A percentile compares a stretch with the other conserved stretches of the same genome.
Evolutionary conservation across 2,329 filamentous ascomycete species (phyloP).

Genomic region (Sporothrix pseudoabietina): DNA sequence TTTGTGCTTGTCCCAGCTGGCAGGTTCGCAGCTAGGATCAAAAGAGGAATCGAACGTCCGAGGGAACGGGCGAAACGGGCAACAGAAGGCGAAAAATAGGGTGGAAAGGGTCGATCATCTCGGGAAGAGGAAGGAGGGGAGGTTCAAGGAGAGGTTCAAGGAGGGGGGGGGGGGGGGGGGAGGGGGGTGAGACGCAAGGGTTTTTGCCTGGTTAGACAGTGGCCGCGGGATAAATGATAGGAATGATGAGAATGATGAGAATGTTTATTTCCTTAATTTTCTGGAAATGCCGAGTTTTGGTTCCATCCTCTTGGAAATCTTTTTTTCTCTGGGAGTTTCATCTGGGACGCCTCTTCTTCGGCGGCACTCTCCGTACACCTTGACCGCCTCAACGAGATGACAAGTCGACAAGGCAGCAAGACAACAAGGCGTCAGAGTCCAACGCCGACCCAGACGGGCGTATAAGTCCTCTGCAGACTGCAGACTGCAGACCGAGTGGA

Average conservation of each 20-base stretch:
- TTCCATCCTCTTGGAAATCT: not conserved
- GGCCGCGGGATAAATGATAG: not conserved
- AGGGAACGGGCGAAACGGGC: not conserved
- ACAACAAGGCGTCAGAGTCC: not conserved
- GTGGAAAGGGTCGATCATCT: not conserved
- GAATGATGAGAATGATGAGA: not conserved
- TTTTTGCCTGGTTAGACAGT: not conserved
- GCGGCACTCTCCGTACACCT: not conserved
- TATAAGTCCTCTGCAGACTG: constrained; percentile 1
- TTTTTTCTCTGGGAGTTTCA: not conserved
- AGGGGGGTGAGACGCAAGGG: not conserved
- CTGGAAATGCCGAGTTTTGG: not conserved
- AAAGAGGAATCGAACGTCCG: constrained; percentile 18
- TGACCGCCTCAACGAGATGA: not conserved
- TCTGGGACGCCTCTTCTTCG: not conserved
- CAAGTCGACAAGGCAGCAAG: not conserved
- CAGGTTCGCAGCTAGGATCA: constrained; percentile 19
- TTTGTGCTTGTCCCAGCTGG: constrained; percentile 6
- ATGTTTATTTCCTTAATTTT: not conserved
- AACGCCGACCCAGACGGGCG: not conserved
- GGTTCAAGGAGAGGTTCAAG: not conserved
- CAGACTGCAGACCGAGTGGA: constrained; percentile 12
- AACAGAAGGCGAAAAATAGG: not conserved
- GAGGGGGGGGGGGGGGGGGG: too few relatives aligned
- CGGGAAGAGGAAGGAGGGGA: not conserved